These are phyloP conservation scores for Albophoma yamanashiensis DNA, from an alignment of 2,329 filamentous ascomycete genomes.

Conservation along the genomic window DNA sequence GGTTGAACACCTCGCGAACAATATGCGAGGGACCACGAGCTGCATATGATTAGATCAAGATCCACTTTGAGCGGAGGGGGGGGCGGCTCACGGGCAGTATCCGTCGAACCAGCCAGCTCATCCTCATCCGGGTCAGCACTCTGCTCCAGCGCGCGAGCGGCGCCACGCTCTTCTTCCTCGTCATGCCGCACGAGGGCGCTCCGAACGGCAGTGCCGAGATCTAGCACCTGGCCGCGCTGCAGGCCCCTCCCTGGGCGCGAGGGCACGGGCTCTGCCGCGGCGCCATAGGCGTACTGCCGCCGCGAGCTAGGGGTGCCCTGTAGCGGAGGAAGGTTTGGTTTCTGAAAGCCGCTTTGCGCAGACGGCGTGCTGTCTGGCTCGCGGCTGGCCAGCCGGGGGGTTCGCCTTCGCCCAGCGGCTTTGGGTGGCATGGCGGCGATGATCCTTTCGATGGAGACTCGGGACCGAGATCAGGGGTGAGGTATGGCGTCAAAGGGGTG, in stretches of 20 bases:
- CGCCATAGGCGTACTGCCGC: conserved; percentile 27
- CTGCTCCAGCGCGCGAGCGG: not conserved
- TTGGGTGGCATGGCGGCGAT: conserved; percentile 8
- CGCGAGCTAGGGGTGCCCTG: conserved; percentile 23
- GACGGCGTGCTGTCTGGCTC: conserved; percentile 4
- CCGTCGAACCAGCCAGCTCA: conserved; percentile 7
- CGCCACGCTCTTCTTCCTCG: conserved; percentile 3
- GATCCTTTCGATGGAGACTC: not conserved
- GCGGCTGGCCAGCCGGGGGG: conserved; percentile 1
- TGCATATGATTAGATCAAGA: not conserved
- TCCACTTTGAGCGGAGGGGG: not conserved
- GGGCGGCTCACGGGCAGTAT: not conserved
- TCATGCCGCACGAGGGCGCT: conserved; percentile 13
- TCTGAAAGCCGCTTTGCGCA: conserved; percentile 8
- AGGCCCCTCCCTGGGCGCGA: conserved; percentile 7
- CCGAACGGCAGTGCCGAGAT: conserved; percentile 18
- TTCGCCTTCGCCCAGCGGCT: conserved; percentile 1
- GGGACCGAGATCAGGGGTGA: not conserved
- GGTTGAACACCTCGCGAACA: not conserved
- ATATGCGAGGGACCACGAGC: not conserved
- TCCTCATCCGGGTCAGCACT: conserved; percentile 9
- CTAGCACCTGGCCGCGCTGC: conserved; percentile 9
- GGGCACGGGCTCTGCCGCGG: conserved; percentile 21
- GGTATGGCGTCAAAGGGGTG: not conserved
- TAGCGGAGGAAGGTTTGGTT: conserved; percentile 14